Conservation (phyloP, 1,284 basidiomycete species). For the Pyrrhoderma lamaoense region DNA sequence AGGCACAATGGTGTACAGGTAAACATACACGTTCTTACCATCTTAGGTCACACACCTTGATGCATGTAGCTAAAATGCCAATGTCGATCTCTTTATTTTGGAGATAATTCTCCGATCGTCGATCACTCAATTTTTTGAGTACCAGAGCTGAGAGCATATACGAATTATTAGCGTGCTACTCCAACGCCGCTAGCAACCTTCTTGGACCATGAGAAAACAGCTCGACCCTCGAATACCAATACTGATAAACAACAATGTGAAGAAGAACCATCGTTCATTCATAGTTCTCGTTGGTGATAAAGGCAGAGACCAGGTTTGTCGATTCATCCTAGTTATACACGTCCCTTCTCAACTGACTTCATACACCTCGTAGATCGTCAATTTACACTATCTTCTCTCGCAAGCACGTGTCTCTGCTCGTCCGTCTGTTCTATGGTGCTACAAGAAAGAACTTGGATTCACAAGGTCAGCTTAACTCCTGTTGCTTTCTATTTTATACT, state of each 20-base stretch:
- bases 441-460: slow-evolving; percentile 95
- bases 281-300: slow-evolving; percentile 96
- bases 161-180: too few relatives aligned
- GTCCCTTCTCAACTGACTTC: not conserved
- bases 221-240: slow-evolving; percentile 90
- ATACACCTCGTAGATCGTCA: slow-evolving; percentile 64
- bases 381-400: slow-evolving; percentile 90
- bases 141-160: too few relatives aligned
- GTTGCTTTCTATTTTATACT: not conserved
- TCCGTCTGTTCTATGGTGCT: slow-evolving; percentile 93
- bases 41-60: too few relatives aligned
- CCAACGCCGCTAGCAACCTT: too few relatives aligned
- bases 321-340: not conserved
- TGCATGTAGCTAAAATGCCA: too few relatives aligned
- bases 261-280: slow-evolving; percentile 90
- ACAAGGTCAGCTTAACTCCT: slow-evolving; percentile 55
- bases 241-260: slow-evolving; percentile 90
- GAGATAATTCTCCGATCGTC: too few relatives aligned
- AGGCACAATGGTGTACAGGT: too few relatives aligned
- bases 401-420: slow-evolving; percentile 85
- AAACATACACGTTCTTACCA: too few relatives aligned
- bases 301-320: slow-evolving; percentile 79
- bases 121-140: too few relatives aligned
- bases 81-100: too few relatives aligned
- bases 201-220: slow-evolving; percentile 60